phyloP scores from a whole-genome alignment of 352 stramenopile species.

The Phytophthora hibernalis region DNA sequence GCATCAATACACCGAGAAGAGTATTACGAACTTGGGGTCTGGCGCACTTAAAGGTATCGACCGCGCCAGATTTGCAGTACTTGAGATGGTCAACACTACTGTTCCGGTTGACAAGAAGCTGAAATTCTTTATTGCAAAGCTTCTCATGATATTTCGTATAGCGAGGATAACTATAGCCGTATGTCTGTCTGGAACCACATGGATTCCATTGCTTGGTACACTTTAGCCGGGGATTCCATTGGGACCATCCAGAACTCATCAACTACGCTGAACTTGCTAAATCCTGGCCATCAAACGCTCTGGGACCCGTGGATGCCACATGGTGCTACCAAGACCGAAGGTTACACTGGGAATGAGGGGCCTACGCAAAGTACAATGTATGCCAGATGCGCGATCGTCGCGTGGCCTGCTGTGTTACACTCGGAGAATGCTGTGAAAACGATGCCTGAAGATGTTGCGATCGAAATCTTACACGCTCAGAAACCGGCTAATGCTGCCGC shows the following conservation, averaged over 20 bases:
- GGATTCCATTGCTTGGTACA: constrained; percentile 21
- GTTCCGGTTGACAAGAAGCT: constrained; percentile 6
- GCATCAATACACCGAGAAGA: constrained; percentile 31
- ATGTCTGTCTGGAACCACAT: constrained; percentile 8
- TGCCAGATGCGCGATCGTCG: constrained; percentile 16
- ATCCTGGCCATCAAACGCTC: constrained; percentile 19
- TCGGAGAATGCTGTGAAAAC: constrained; percentile 6
- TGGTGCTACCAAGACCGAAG: constrained; percentile 2
- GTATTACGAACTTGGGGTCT: constrained; percentile 14
- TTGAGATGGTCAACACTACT: constrained; percentile 13
- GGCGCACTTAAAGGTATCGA: constrained; percentile 28
- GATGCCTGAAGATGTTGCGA: constrained; percentile 8
- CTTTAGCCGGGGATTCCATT: constrained; percentile 4
- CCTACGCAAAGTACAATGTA: constrained; percentile 25
- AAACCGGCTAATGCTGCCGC: background rate
- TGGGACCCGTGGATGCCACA: constrained; percentile 2
- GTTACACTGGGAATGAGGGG: constrained; percentile 26
- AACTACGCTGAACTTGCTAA: constrained; percentile 20
- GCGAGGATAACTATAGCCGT: background rate
- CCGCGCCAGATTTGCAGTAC: constrained; percentile 11
- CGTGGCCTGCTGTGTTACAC: constrained; percentile 6
- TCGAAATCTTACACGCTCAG: constrained; percentile 5
- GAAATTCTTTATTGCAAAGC: constrained; percentile 17
- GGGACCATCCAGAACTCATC: background rate
- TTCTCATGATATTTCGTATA: constrained; percentile 11